Percentiles rank a stretch among this genome's conserved stretches.
Evolutionary conservation across 2,329 filamentous ascomycete species (phyloP).

Genomic region (Lecanicillium sp.): DNA sequence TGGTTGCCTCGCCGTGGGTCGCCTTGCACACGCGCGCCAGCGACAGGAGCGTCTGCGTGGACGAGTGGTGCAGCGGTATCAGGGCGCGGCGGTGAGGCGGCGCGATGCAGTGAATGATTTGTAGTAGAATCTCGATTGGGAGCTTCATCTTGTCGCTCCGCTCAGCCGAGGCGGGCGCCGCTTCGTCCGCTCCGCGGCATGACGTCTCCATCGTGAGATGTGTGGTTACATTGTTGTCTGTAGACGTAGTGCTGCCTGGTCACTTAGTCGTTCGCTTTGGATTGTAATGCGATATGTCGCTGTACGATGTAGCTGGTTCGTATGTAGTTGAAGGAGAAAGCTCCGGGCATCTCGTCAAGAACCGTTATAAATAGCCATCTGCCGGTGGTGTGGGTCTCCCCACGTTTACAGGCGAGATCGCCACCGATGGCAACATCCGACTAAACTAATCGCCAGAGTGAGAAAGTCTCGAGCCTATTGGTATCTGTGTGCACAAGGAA

Average conservation of each 20-base stretch:
- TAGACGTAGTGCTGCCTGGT: conserved; percentile 9
- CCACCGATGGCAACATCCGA: too few species aligned
- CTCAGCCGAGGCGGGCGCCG: background rate
- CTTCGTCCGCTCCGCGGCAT: background rate
- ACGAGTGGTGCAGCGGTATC: conserved; percentile 21
- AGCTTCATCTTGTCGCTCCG: conserved; percentile 2
- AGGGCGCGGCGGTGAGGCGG: conserved; percentile 7
- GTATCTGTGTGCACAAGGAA: too few species aligned
- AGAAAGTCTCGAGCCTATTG: too few species aligned
- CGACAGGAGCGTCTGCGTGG: conserved; percentile 26
- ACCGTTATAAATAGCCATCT: too few species aligned
- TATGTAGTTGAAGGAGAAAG: too few species aligned
- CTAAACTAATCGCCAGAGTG: too few species aligned
- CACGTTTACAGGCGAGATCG: too few species aligned
- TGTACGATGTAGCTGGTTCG: too few species aligned
- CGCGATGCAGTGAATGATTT: conserved; percentile 10
- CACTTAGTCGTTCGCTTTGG: too few species aligned
- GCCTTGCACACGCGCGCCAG: conserved; percentile 26
- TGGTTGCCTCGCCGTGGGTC: conserved; percentile 23
- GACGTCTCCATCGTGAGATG: background rate
- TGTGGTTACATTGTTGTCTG: background rate
- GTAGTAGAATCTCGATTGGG: conserved; percentile 10
- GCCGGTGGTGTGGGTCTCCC: too few species aligned
- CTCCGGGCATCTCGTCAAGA: too few species aligned
- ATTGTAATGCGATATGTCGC: too few species aligned